Conservation (phyloP, 2,329 filamentous ascomycete species). For the Blastomyces percursus region DNA sequence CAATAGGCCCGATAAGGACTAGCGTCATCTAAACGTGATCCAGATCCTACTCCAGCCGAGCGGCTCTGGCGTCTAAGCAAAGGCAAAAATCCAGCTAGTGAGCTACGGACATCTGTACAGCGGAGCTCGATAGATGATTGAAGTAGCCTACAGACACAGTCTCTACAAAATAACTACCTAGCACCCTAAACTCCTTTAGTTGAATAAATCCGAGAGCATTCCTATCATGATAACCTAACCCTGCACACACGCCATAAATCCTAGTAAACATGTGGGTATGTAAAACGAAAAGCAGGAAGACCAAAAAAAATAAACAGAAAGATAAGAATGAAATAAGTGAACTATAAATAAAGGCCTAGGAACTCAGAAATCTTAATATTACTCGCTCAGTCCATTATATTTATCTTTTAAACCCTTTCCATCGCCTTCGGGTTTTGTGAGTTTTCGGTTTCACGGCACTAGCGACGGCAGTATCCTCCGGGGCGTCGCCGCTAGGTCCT, state of each 20-base stretch:
- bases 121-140: neutral
- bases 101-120: too few species aligned
- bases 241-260: neutral
- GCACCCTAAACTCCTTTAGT: neutral
- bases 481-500: neutral
- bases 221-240: neutral
- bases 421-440: constrained; percentile 24
- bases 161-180: neutral
- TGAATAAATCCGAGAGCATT: neutral
- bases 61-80: neutral
- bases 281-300: neutral
- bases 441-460: constrained; percentile 16
- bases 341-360: neutral
- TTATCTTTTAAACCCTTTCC: constrained; percentile 20
- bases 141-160: too few species aligned
- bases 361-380: neutral
- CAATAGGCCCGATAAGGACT: neutral
- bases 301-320: constrained; percentile 1
- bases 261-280: constrained; percentile 2
- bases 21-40: neutral
- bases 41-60: neutral
- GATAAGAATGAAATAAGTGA: neutral
- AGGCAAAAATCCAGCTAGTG: neutral
- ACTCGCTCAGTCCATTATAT: constrained; percentile 3
- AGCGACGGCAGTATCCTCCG: neutral